Evolutionary conservation across 2,329 filamentous ascomycete species (phyloP).

Genomic region (Colletotrichum spaethianum): DNA sequence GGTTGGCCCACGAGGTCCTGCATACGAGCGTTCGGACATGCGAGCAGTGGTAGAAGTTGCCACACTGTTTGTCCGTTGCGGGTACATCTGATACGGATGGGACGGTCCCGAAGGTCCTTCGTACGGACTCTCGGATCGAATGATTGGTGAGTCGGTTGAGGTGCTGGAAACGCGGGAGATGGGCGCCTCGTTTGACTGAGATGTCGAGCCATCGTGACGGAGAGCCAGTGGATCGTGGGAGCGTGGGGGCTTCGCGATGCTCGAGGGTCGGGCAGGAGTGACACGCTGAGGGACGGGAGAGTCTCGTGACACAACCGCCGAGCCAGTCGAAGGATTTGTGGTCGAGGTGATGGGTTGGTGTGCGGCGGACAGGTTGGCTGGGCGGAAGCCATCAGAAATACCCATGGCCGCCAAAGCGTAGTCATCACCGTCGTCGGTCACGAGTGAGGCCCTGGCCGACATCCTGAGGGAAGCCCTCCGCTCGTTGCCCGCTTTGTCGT

Average conservation of each 20-base stretch:
- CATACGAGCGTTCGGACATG: slow-evolving; percentile 70
- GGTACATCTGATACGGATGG: slow-evolving; percentile 88
- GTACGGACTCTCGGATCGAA: slow-evolving; percentile 74
- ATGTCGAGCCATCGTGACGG: slow-evolving; percentile 64
- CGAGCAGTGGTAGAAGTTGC: slow-evolving; percentile 80
- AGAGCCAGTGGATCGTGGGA: slow-evolving; percentile 66
- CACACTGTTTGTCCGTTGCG: slow-evolving; percentile 79
- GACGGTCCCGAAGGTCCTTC: slow-evolving; percentile 81
- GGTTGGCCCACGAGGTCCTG: slow-evolving; percentile 76
- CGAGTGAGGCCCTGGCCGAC: slow-evolving; percentile 53
- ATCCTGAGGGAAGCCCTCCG: slow-evolving; percentile 59
- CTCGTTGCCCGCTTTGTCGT: slow-evolving; percentile 57
- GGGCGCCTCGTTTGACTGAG: slow-evolving; percentile 13
- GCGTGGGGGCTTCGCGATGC: slow-evolving; percentile 68
- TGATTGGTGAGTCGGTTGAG: slow-evolving; percentile 55
- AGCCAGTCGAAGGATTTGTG: slow-evolving; percentile 43
- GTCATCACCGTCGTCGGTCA: slow-evolving; percentile 58
- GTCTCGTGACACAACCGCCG: slow-evolving; percentile 40
- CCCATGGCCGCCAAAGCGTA: slow-evolving; percentile 65
- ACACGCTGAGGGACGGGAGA: slow-evolving; percentile 34
- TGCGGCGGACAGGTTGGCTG: slow-evolving; percentile 47
- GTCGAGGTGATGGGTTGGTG: slow-evolving; percentile 44
- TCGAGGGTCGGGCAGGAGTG: slow-evolving; percentile 62
- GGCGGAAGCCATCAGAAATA: slow-evolving; percentile 68
- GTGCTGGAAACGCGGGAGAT: slow-evolving; percentile 47